phyloP scores from a whole-genome alignment of 768 basidiomycete species.

The Psilocybe tampanensis region DNA sequence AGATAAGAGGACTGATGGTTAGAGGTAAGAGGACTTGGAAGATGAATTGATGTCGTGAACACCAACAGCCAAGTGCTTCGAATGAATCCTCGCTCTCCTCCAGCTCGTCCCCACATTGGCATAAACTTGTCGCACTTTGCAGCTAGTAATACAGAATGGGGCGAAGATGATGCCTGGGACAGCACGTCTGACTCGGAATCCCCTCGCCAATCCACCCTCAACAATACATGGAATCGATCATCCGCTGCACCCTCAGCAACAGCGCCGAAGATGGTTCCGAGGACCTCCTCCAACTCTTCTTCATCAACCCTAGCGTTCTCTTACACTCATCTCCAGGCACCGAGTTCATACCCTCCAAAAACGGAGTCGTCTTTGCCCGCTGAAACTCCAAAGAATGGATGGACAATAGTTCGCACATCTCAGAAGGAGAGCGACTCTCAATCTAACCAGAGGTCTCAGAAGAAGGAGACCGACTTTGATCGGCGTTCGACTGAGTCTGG shows the following conservation, averaged over 20 bases:
- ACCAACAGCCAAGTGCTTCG: neutral
- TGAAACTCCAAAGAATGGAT: conserved; percentile 58
- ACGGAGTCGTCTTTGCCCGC: conserved; percentile 32
- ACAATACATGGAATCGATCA: conserved; percentile 45
- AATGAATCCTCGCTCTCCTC: conserved; percentile 66
- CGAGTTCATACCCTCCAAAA: conserved; percentile 73
- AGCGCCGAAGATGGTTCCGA: conserved; percentile 60
- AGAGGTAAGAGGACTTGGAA: too few species aligned
- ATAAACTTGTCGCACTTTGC: conserved; percentile 55
- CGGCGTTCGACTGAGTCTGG: conserved; percentile 31
- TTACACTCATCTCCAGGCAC: conserved; percentile 78
- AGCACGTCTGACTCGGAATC: conserved; percentile 80
- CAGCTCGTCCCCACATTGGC: conserved; percentile 73
- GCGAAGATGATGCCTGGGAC: conserved; percentile 89
- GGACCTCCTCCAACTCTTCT: conserved; percentile 44
- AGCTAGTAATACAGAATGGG: conserved; percentile 59
- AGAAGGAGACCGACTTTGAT: conserved; percentile 19
- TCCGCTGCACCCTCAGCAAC: conserved; percentile 36
- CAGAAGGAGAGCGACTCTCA: conserved; percentile 23
- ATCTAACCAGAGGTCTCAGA: conserved; percentile 14
- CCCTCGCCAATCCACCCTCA: conserved; percentile 53
- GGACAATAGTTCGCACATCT: conserved; percentile 71
- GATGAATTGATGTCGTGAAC: conserved; percentile 2
- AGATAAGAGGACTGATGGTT: conserved; percentile 18
- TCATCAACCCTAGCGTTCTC: conserved; percentile 76